Evolutionary conservation across 352 stramenopile genomes (phyloP).

Genomic region (Pythium biforme): DNA sequence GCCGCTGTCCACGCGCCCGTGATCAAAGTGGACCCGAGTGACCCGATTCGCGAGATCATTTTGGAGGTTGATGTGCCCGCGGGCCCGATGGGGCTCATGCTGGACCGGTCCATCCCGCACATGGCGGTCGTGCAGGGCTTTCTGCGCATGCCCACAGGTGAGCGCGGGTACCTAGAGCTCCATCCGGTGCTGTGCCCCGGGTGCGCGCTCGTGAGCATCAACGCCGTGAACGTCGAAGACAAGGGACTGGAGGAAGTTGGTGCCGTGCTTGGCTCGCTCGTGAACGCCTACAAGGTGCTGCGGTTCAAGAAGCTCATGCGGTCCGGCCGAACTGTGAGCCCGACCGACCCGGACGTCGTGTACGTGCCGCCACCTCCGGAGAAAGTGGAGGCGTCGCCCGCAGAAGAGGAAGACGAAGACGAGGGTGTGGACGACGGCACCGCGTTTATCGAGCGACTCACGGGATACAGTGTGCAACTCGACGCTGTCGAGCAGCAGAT

Average conservation of each 20-base stretch:
- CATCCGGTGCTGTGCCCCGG: slow-evolving; percentile 79
- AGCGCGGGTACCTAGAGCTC: slow-evolving; percentile 72
- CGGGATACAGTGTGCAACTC: slow-evolving; percentile 43
- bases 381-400: slow-evolving; percentile 19
- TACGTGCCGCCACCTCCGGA: slow-evolving; percentile 63
- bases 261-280: slow-evolving; percentile 57
- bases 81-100: slow-evolving; percentile 79
- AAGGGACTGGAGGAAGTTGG: slow-evolving; percentile 70
- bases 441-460: slow-evolving; percentile 46
- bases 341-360: slow-evolving; percentile 61
- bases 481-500: slow-evolving; percentile 49
- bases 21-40: slow-evolving; percentile 33
- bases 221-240: slow-evolving; percentile 72
- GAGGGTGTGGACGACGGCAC: slow-evolving; percentile 21
- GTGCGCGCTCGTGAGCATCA: slow-evolving; percentile 77
- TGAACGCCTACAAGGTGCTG: slow-evolving; percentile 56
- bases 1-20: slow-evolving; percentile 3
- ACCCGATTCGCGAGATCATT: slow-evolving; percentile 72
- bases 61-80: slow-evolving; percentile 78
- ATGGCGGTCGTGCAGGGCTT: slow-evolving; percentile 84
- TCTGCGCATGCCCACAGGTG: slow-evolving; percentile 61
- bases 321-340: slow-evolving; percentile 65
- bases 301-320: slow-evolving; percentile 88
- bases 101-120: slow-evolving; percentile 72
- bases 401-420: slow-evolving; percentile 14